These are phyloP conservation scores for Scheffersomyces segobiensis DNA, from an alignment of 1,139 yeast species.

Conservation along the genomic window DNA sequence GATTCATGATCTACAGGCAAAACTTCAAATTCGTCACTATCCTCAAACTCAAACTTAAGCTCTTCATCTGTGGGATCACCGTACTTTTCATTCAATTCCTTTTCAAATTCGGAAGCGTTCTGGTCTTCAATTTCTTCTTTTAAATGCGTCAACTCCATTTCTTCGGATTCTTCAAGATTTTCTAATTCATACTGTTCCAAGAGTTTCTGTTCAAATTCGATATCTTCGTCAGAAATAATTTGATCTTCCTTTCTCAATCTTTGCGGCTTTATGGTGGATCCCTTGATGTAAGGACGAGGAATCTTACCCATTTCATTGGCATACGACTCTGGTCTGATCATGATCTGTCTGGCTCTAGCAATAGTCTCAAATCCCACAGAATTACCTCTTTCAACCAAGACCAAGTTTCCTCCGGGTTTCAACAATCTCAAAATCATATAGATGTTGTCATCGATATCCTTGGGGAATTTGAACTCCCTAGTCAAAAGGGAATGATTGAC, in stretches of 20 bases:
- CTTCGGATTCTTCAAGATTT: slow-evolving; percentile 10
- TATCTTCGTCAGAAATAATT: slow-evolving; percentile 35
- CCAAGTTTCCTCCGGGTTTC: slow-evolving; percentile 75
- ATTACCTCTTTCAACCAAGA: slow-evolving; percentile 84
- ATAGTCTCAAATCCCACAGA: slow-evolving; percentile 86
- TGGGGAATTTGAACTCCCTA: slow-evolving; percentile 61
- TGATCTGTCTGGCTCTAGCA: slow-evolving; percentile 86
- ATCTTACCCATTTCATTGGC: slow-evolving; percentile 58
- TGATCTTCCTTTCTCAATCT: slow-evolving; percentile 36
- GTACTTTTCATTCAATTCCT: slow-evolving; percentile 36
- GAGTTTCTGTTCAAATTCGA: slow-evolving; percentile 32
- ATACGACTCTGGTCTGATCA: slow-evolving; percentile 78
- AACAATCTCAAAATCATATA: slow-evolving; percentile 60
- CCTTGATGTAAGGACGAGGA: slow-evolving; percentile 71
- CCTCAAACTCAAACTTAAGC: slow-evolving; percentile 51
- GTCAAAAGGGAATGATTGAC: slow-evolving; percentile 77
- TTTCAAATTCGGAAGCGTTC: slow-evolving; percentile 29
- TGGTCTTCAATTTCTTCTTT: background rate
- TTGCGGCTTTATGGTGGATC: slow-evolving; percentile 46
- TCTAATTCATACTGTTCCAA: slow-evolving; percentile 23
- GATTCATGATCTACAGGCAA: slow-evolving; percentile 22
- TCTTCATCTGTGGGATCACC: slow-evolving; percentile 48
- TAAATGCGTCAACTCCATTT: slow-evolving; percentile 1
- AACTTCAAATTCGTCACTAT: slow-evolving; percentile 40
- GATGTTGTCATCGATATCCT: slow-evolving; percentile 70